Percentiles rank a stretch among this genome's conserved stretches.
These are phyloP conservation scores for Gracilaria caudata DNA, from an alignment of 23 red algal species.

Conservation along the genomic window DNA sequence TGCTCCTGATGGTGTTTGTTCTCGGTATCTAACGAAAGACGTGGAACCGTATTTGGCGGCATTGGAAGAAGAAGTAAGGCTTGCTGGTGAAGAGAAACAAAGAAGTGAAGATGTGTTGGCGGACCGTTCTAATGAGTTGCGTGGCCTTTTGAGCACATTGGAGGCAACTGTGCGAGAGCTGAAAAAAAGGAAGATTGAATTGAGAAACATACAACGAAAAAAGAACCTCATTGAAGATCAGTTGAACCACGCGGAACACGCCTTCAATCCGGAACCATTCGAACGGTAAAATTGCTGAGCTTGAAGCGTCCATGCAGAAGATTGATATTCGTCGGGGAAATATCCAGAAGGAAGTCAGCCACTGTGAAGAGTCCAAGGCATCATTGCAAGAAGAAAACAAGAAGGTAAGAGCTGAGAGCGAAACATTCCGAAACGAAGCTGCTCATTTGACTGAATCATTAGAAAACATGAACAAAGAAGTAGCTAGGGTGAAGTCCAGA, in stretches of 20 bases:
- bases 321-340: not conserved
- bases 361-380: conserved; percentile 18
- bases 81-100: not conserved
- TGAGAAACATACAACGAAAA: conserved; percentile 21
- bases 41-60: conserved; percentile 42
- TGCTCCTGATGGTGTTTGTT: conserved; percentile 22
- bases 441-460: not conserved
- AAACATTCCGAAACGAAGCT: conserved; percentile 14
- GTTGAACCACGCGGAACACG: conserved; percentile 40
- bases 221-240: conserved; percentile 47
- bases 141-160: not conserved
- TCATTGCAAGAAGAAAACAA: conserved; percentile 12
- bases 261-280: conserved; percentile 51
- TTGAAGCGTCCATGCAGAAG: conserved; percentile 7
- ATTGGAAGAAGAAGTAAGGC: conserved; percentile 22
- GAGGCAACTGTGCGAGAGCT: not conserved
- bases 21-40: conserved; percentile 39
- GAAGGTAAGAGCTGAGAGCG: conserved; percentile 8
- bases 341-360: not conserved
- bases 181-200: not conserved
- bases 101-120: conserved; percentile 5
- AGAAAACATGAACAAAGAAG: conserved; percentile 1
- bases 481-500: conserved; percentile 34
- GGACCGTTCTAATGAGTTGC: not conserved
- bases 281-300: conserved; percentile 42